Conservation (phyloP, 164 flowering plant genomes). For the Stephania japonica region DNA sequence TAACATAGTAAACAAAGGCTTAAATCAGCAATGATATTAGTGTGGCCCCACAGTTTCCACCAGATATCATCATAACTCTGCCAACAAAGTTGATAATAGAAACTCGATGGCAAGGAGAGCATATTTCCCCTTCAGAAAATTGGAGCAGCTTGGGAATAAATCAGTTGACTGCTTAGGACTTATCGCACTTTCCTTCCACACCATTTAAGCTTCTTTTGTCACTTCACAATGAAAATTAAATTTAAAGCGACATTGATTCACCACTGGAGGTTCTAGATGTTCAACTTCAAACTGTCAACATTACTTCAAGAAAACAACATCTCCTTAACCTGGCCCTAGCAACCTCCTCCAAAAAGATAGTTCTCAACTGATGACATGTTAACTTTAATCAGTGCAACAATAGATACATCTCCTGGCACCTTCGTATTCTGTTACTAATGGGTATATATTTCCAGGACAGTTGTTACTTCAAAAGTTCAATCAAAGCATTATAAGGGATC, state of each 20-base stretch:
- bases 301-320: neutral
- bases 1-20: conserved; percentile 1
- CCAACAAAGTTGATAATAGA: neutral
- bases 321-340: neutral
- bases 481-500: neutral
- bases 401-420: neutral
- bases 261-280: neutral
- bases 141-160: neutral
- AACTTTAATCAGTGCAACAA: neutral
- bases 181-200: neutral
- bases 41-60: neutral
- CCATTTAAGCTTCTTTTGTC: neutral
- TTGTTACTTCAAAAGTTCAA: neutral
- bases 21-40: neutral
- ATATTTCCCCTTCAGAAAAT: neutral
- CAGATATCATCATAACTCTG: neutral
- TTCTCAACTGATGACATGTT: neutral
- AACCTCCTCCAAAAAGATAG: neutral
- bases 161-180: neutral
- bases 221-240: neutral
- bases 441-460: neutral
- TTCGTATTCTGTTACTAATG: neutral
- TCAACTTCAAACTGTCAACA: neutral
- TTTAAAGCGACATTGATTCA: neutral
- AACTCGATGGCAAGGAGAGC: neutral